phyloP scores from a whole-genome alignment of 2,329 filamentous ascomycete species.

The Lasiodiplodia hormozganensis region DNA sequence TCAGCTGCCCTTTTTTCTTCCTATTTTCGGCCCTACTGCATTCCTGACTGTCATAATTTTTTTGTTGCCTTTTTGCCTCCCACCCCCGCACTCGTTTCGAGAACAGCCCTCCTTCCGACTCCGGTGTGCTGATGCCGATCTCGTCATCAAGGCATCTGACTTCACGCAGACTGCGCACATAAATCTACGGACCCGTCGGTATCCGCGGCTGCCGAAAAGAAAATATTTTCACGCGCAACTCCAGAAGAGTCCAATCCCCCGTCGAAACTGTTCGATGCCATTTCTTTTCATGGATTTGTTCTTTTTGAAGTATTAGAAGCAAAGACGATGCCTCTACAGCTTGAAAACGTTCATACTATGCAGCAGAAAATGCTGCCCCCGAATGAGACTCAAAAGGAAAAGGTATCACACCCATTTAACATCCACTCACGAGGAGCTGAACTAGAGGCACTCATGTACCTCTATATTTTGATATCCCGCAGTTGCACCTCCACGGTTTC shows the following conservation, averaged over 20 bases:
- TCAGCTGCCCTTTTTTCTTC: background rate
- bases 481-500: background rate
- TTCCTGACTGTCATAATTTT: constrained; percentile 13
- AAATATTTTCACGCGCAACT: background rate
- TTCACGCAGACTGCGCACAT: background rate
- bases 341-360: background rate
- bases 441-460: background rate
- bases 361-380: background rate
- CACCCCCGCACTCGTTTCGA: background rate
- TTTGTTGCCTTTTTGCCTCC: background rate
- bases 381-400: background rate
- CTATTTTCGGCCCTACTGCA: background rate
- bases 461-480: background rate
- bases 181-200: background rate
- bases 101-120: constrained; percentile 6
- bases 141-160: background rate
- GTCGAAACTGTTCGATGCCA: background rate
- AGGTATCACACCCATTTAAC: background rate
- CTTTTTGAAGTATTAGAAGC: too few species aligned
- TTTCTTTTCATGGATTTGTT: background rate
- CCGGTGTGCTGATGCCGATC: constrained; percentile 9
- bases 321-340: too few species aligned
- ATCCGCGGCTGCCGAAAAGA: background rate
- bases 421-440: background rate
- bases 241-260: too few species aligned